Evolutionary conservation across 2,329 filamentous ascomycete species (phyloP), one percentile per base, ranked within the genome.

Genomic region (Cladophialophora carrionii): DNA sequence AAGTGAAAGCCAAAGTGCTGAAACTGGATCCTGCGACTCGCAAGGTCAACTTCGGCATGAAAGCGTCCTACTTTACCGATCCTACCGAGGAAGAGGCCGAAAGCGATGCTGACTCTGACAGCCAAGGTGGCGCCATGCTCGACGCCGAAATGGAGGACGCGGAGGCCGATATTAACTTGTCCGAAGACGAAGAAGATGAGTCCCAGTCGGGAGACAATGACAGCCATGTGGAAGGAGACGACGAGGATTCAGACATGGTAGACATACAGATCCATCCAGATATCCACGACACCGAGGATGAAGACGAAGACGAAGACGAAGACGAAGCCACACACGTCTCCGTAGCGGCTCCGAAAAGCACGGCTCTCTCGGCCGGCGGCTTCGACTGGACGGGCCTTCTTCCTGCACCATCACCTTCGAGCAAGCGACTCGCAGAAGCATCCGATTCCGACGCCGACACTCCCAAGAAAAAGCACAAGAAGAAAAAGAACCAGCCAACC

Each of bases 1-100:
- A 83, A n/a, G 95, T 99, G 68, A 98, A 98, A 81, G 94, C 94
- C 14, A 90, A 91, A 75, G 84, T 99, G 17, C 78, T 98, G 57
- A 90, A 89, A 72, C 82, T 99, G 56, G 89, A 98, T 71, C 73
- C 80, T 4, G 83, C 88, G 70, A 90, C 90, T 76, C 88, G 88
- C 75, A 88, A 90, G 72, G 89, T 99, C 72, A 96, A 86, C 72
- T 92, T 99, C 72, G 92, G 93, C 1, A 81, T 99, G 66, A 99
- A 98, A 79, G 92, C 95, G 43, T 96, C 92, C 9, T 92, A 96
- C 74, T 94, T 99, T 73, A 86, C 88, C 64, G 83, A 87, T 61
- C 79, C 80, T 29, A 83, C 81, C 17, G 85, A 84, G 22, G 83
- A 81, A 26, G 83, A 83, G 61, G 82, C 80, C 71, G 81, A 78